Evolutionary conservation across 495 filamentous ascomycete species (phyloP).

Genomic region (Podospora comata): DNA sequence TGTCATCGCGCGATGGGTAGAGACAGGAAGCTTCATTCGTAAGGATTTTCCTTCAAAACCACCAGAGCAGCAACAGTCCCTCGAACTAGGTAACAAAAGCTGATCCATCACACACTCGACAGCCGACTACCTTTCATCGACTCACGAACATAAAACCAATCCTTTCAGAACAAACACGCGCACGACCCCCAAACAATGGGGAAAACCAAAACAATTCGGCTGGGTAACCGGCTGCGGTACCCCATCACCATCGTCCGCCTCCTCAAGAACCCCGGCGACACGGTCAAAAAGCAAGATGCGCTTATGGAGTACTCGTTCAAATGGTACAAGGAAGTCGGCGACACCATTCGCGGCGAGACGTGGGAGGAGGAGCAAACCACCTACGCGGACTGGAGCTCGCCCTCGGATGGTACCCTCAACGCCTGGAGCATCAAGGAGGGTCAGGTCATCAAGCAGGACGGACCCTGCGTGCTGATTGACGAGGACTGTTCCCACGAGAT

Average conservation of each 20-base stretch:
- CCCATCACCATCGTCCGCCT: conserved; percentile 91
- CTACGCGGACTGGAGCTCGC: conserved; percentile 74
- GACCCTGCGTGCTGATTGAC: conserved; percentile 70
- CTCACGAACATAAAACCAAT: background rate
- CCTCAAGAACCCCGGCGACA: conserved; percentile 69
- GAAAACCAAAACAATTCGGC: conserved; percentile 44
- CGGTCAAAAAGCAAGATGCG: conserved; percentile 68
- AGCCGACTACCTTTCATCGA: background rate
- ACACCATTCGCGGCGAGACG: conserved; percentile 64
- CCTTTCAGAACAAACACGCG: background rate
- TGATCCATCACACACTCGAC: background rate
- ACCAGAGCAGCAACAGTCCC: background rate
- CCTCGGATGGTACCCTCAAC: conserved; percentile 71
- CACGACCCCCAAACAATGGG: conserved; percentile 19
- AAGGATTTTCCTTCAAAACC: background rate
- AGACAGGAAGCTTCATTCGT: background rate
- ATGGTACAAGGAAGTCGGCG: conserved; percentile 68
- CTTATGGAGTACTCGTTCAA: conserved; percentile 82
- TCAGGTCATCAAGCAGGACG: conserved; percentile 58
- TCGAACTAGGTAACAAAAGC: conserved; percentile 10
- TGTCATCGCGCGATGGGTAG: conserved; percentile 34
- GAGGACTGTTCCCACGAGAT: conserved; percentile 89
- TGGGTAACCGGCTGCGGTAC: conserved; percentile 71
- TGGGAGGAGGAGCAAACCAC: conserved; percentile 56
- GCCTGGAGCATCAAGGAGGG: conserved; percentile 74